Conservation (phyloP, 768 basidiomycete genomes). For the Amylocystis lapponica region DNA sequence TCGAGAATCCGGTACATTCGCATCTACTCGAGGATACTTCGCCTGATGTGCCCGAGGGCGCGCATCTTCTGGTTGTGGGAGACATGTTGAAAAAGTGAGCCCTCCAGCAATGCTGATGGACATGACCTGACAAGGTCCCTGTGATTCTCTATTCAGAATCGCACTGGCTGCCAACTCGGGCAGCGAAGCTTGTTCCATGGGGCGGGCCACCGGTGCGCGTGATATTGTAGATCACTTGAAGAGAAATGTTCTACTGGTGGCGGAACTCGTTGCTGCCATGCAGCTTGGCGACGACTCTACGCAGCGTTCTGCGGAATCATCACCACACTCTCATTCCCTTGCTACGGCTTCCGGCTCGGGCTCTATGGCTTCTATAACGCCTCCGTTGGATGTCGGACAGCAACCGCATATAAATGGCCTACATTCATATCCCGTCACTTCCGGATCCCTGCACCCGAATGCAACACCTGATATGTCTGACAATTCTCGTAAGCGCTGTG, state of each 20-base stretch:
- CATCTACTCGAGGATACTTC: slow-evolving; percentile 23
- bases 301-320: slow-evolving; percentile 1
- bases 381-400: slow-evolving; percentile 10
- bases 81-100: slow-evolving; percentile 51
- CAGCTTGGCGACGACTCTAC: slow-evolving; percentile 16
- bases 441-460: slow-evolving; percentile 20
- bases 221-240: slow-evolving; percentile 22
- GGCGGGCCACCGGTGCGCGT: slow-evolving; percentile 19
- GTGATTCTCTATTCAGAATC: slow-evolving; percentile 16
- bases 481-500: slow-evolving; percentile 46
- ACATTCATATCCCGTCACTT: slow-evolving; percentile 14
- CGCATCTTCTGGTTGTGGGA: slow-evolving; percentile 45
- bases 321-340: slow-evolving; percentile 12
- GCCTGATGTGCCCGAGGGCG: slow-evolving; percentile 32
- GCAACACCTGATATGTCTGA: slow-evolving; percentile 31
- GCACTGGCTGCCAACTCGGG: slow-evolving; percentile 22
- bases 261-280: slow-evolving; percentile 22
- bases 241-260: slow-evolving; percentile 22
- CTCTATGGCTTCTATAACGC: slow-evolving; percentile 1
- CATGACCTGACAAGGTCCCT: background rate
- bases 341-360: slow-evolving; percentile 1
- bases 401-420: slow-evolving; percentile 22
- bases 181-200: slow-evolving; percentile 23
- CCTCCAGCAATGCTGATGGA: too few relatives aligned
- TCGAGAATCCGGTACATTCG: slow-evolving; percentile 14